These are phyloP conservation scores for Yarrowia bubula DNA, from an alignment of 805 yeast species.

Conservation along the genomic window DNA sequence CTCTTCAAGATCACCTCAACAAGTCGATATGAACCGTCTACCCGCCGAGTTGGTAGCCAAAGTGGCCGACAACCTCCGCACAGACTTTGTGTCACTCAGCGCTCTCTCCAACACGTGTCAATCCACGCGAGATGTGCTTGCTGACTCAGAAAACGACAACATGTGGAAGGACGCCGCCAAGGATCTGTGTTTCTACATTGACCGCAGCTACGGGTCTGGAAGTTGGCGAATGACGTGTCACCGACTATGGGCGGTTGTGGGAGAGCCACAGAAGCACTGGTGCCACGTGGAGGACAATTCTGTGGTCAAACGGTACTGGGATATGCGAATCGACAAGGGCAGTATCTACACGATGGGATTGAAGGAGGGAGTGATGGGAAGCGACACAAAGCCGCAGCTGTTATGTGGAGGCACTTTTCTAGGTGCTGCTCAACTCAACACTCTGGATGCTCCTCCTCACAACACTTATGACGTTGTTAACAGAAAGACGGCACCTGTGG, in stretches of 20 bases:
- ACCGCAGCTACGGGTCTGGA: background rate
- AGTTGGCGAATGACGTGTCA: constrained; percentile 12
- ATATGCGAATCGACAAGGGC: constrained; percentile 8
- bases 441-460: constrained; percentile 9
- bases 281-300: constrained; percentile 24
- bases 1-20: too few relatives aligned
- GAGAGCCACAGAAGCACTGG: constrained; percentile 3
- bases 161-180: constrained; percentile 5
- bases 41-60: constrained; percentile 21
- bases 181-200: constrained; percentile 5
- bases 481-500: constrained; percentile 10
- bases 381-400: background rate
- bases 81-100: constrained; percentile 3
- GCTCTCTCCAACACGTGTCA: constrained; percentile 11
- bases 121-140: background rate
- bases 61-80: background rate
- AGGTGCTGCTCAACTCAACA: background rate
- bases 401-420: constrained; percentile 15
- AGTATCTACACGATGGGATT: constrained; percentile 17
- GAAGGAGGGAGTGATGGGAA: background rate
- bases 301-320: constrained; percentile 22
- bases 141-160: background rate
- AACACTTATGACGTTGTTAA: constrained; percentile 12
- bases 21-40: background rate
- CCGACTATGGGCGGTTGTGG: background rate